Evolutionary conservation across 2,329 filamentous ascomycete species (phyloP).

Genomic region (Chaetomiaceae sp.): DNA sequence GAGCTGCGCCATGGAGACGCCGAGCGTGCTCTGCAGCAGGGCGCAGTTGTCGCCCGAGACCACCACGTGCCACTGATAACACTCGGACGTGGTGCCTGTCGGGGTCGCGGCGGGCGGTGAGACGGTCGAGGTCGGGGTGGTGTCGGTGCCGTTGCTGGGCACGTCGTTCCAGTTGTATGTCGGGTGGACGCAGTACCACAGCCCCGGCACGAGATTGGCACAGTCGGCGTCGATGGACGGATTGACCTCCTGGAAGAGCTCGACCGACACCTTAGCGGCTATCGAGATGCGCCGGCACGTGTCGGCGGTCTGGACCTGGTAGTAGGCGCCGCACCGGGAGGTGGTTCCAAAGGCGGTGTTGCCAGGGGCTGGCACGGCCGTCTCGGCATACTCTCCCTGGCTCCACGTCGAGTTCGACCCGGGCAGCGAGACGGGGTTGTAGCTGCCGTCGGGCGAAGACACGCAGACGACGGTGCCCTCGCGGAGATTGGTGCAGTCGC

Average conservation of each 20-base stretch:
- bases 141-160: not conserved
- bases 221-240: not conserved
- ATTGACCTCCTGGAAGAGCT: conserved; percentile 4
- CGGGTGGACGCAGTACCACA: conserved; percentile 9
- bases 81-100: not conserved
- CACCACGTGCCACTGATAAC: conserved; percentile 1
- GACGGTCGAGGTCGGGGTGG: not conserved
- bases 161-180: conserved; percentile 4
- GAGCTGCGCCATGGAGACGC: conserved; percentile 4
- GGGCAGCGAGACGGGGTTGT: not conserved
- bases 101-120: not conserved
- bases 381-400: conserved; percentile 1
- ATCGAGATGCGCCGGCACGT: not conserved
- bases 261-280: conserved; percentile 1
- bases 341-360: conserved; percentile 2
- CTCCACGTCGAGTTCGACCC: conserved; percentile 3
- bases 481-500: conserved; percentile 2
- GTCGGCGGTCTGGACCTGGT: conserved; percentile 7
- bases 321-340: not conserved
- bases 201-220: not conserved
- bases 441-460: conserved; percentile 2
- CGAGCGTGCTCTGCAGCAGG: not conserved
- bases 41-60: not conserved
- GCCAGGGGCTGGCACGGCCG: not conserved
- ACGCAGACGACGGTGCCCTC: conserved; percentile 2